Base-by-base conservation (phyloP, 2,329 filamentous ascomycete genomes). In the Dothistroma septosporum region DNA sequence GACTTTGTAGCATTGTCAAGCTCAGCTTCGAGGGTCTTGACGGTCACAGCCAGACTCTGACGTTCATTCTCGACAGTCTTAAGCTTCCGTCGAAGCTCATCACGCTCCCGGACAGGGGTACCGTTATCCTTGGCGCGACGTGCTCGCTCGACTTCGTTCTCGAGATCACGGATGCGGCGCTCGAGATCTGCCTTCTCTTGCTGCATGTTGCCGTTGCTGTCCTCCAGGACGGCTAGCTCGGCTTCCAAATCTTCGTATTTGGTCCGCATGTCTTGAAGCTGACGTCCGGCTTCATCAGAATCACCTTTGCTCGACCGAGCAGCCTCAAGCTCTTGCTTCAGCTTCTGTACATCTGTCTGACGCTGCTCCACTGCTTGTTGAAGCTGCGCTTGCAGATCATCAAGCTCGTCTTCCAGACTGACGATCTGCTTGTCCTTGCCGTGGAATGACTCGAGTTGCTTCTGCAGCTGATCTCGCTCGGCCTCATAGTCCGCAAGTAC, bases 161-260 rank as follows among this genome's bases (percentile, higher is more conserved):
- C 72, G 3, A 77, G 68, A 22, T 67, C 77, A 10, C 78, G 76
- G 4, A 84, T 79, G 60, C 83, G 83, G 56, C 84, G 79, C 68
- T 90, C 84, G 1, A 88, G 75, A 47, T 85, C 78, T 8, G 81
- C 79, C 68, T 86, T 87, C 63, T 79, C 78, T 16, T 75, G 72
- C 22, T 74, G 69, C 1, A 74, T 70, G 19, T 79, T 76, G 33
- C 80, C 78, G 8, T 76, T 71, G 32, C 73, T 74, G 31, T 75
- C 73, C 59, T 80, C 77, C 1, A 81, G 68, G 6, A 81, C 76
- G 35, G 78, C 71, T 19, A 84, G 80, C 61, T 83, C 83, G 33
- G 86, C 82, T 67, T 87, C 82, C 10, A 87, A 73, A 32, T 82
- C 79, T 53, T 79, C 75, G 6, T 85, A 75, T 61, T 80, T 79